Evolutionary conservation across 2,329 filamentous ascomycete genomes (phyloP), one percentile per base, ranked within the genome.

Genomic region (Trichoderma sp.): DNA sequence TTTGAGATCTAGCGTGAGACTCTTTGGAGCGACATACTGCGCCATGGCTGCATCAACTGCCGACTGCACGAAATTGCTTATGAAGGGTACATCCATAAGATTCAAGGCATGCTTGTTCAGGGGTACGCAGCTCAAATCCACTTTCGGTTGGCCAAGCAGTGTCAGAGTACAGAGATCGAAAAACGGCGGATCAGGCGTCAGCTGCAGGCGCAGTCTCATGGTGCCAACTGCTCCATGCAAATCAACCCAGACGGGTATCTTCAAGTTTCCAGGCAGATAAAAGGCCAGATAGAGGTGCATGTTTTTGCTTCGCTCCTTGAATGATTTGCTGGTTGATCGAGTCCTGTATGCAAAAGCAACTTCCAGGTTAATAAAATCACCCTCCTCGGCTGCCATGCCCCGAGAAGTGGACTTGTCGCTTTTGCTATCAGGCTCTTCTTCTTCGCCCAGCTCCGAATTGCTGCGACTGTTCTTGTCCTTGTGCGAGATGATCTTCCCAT

Each of bases 281-380:
- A 95, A 94, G 8, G 92, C 92, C 62, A 94, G 86, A 77, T 91
- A 92, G 1, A 94, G 85, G 82, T 95, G 93, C 38, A 86, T 85
- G 50, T 85, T 81, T 76, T 93, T 93, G 79, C 94, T 93, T 79
- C 93, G 93, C 18, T 91, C 89, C 77, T 93, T 92, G 67, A 94
- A 85, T 3, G 88, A 90, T 77, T 89, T 91, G 35, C 88, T 88
- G 9, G 88, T 89, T 0, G 90, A 89, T 35, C 91, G 88, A 11
- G 91, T 90, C 45, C 92, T 88, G 82, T 95, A 95, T 1, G 93
- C 91, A 79, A 95, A 92, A 0, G 92, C 92, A 18, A 95, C 85
- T 81, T 95, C 93, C 71, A 95, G 84, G 80, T 95, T 95, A 81
- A 95, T 88, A 79, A 95, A 95, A 77, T 94, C 93, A 12, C 93